phyloP scores from a whole-genome alignment of 768 basidiomycete species.

The Steccherinum ochraceum region DNA sequence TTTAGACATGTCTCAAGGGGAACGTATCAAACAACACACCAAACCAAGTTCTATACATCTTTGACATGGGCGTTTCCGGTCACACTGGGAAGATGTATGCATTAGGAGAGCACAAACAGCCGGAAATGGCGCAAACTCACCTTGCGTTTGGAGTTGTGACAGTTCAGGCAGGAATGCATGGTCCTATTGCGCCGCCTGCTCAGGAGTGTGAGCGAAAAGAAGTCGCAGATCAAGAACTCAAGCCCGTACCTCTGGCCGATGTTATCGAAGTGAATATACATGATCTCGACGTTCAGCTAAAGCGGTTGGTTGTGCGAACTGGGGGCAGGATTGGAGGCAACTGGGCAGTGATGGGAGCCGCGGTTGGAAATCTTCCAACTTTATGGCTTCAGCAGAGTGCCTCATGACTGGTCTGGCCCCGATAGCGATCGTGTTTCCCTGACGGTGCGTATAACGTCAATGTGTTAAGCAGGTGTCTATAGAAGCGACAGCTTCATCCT shows the following conservation, averaged over 20 bases:
- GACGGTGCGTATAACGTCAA: constrained; percentile 1
- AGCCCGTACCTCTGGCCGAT: constrained; percentile 23
- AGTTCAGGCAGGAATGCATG: constrained; percentile 81
- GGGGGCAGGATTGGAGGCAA: background rate
- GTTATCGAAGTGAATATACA: constrained; percentile 55
- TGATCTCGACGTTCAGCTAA: constrained; percentile 69
- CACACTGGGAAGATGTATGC: constrained; percentile 50
- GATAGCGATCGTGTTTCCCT: background rate
- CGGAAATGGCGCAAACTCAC: constrained; percentile 31
- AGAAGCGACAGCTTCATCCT: too few relatives aligned
- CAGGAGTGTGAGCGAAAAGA: background rate
- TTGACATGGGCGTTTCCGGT: constrained; percentile 86
- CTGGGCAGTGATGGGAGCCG: background rate
- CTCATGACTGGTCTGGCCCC: background rate
- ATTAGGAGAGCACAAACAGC: constrained; percentile 7
- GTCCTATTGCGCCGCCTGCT: constrained; percentile 81
- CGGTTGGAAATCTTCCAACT: background rate
- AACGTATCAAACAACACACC: constrained; percentile 39
- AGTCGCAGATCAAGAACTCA: constrained; percentile 5
- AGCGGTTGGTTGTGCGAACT: constrained; percentile 23
- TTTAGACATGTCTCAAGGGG: too few relatives aligned
- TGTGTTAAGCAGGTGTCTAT: too few relatives aligned
- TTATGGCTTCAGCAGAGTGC: constrained; percentile 4
- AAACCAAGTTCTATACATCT: constrained; percentile 86
- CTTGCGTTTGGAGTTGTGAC: constrained; percentile 93